Conservation (phyloP, 345 rosid genomes). For the Pistacia integerrima region DNA sequence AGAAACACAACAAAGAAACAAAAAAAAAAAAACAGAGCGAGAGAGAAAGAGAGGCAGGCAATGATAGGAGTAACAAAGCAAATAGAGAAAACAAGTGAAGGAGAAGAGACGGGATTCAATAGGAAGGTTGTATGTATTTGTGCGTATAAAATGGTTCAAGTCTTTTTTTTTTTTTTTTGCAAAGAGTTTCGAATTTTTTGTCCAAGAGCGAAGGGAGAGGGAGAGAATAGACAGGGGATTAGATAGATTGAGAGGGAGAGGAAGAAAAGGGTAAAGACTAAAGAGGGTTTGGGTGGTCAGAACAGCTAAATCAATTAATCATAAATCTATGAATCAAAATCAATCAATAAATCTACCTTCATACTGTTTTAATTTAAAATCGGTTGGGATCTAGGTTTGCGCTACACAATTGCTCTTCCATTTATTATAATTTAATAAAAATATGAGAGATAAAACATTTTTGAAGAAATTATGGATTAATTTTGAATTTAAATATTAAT, state of each 20-base stretch:
- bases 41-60: not conserved
- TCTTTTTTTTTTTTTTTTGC: not conserved
- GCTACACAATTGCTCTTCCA: too few species aligned
- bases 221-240: slow-evolving; percentile 15
- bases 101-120: not conserved
- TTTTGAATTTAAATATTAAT: too few species aligned
- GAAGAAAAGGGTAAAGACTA: slow-evolving; percentile 26
- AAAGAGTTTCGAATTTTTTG: slow-evolving; percentile 16
- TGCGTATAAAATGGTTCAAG: too few species aligned
- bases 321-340: not conserved
- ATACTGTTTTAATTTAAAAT: too few species aligned
- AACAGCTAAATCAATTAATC: slow-evolving; percentile 27
- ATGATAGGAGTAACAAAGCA: slow-evolving; percentile 11
- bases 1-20: too few species aligned
- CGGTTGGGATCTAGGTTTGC: too few species aligned
- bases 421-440: too few species aligned
- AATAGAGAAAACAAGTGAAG: not conserved
- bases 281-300: slow-evolving; percentile 47
- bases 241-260: not conserved
- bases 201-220: slow-evolving; percentile 19
- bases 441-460: too few species aligned
- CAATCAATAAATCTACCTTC: too few species aligned
- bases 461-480: too few species aligned
- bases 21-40: too few species aligned
- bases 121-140: not conserved